These are phyloP conservation scores for Fraxinus floribunda DNA, from an alignment of 305 asterid species.

Conservation along the genomic window DNA sequence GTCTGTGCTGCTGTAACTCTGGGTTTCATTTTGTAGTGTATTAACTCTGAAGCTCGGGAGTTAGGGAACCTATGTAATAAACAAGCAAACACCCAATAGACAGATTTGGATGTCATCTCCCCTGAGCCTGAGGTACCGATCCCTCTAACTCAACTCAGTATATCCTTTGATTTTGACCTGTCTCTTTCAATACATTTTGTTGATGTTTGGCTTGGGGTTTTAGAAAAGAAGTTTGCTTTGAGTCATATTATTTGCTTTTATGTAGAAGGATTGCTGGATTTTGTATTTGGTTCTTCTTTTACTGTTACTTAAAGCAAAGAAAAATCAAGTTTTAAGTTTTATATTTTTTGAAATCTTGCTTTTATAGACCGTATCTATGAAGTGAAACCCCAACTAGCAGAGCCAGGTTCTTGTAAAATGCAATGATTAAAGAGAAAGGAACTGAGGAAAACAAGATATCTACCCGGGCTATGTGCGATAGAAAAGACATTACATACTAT, in stretches of 20 bases:
- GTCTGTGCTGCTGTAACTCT: constrained; percentile 15
- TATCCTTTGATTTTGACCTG: not conserved
- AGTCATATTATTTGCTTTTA: not conserved
- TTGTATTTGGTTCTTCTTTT: not conserved
- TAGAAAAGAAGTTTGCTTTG: not conserved
- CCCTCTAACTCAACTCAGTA: constrained; percentile 15
- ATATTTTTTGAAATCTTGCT: not conserved
- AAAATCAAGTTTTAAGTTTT: not conserved
- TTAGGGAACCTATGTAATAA: constrained; percentile 88
- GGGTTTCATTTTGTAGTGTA: constrained; percentile 54
- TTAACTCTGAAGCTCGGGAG: constrained; percentile 81
- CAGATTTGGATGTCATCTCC: constrained; percentile 99
- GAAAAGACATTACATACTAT: not conserved
- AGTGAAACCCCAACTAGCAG: not conserved
- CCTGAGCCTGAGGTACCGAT: constrained; percentile 70
- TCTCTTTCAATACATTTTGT: not conserved
- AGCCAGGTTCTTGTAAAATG: not conserved
- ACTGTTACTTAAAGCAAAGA: not conserved
- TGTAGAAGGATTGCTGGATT: not conserved
- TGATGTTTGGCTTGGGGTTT: constrained; percentile 1
- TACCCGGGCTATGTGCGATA: not conserved
- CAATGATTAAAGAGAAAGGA: not conserved
- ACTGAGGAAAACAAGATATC: not conserved
- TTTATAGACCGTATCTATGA: not conserved
- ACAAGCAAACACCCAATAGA: constrained; percentile 95